Evolutionary conservation across 2,329 filamentous ascomycete genomes (phyloP).

Genomic region (Cordyceps cicadae): DNA sequence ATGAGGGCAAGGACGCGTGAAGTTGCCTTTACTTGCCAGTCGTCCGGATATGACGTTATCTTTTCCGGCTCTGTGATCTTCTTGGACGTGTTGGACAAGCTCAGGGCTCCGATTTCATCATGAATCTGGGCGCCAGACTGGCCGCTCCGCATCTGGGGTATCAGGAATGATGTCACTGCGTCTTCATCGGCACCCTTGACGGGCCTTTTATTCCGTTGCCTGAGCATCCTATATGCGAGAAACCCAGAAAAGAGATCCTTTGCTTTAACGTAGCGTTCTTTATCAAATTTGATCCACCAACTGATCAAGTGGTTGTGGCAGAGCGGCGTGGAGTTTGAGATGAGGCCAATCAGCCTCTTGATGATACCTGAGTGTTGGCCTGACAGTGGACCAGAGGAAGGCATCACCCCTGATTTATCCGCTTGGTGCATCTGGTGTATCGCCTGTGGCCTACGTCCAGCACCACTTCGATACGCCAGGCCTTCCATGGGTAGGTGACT

Average conservation of each 20-base stretch:
- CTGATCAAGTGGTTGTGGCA: conserved; percentile 70
- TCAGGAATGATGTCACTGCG: conserved; percentile 57
- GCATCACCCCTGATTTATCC: conserved; percentile 15
- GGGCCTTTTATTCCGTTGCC: conserved; percentile 60
- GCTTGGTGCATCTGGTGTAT: conserved; percentile 12
- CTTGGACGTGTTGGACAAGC: conserved; percentile 42
- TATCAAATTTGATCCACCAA: conserved; percentile 68
- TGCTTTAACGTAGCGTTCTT: conserved; percentile 58
- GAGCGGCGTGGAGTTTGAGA: conserved; percentile 66
- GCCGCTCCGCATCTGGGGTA: conserved; percentile 64
- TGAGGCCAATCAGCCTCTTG: conserved; percentile 72
- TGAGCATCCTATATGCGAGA: conserved; percentile 68
- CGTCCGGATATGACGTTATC: conserved; percentile 61
- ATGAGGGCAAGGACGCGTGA: conserved; percentile 72
- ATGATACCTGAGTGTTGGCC: conserved; percentile 75
- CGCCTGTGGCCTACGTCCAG: conserved; percentile 15
- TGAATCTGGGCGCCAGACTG: conserved; percentile 64
- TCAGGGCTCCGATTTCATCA: conserved; percentile 57
- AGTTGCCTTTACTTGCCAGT: conserved; percentile 83
- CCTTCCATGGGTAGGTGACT: conserved; percentile 33
- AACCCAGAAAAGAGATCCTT: conserved; percentile 74
- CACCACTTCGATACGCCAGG: conserved; percentile 25
- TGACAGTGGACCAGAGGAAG: conserved; percentile 36
- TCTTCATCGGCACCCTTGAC: conserved; percentile 48
- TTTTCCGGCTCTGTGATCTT: conserved; percentile 48